A percentile compares a stretch with the other conserved stretches of the same genome.
Conservation (phyloP, 352 stramenopile species). For the Pythium myriotylum region DNA sequence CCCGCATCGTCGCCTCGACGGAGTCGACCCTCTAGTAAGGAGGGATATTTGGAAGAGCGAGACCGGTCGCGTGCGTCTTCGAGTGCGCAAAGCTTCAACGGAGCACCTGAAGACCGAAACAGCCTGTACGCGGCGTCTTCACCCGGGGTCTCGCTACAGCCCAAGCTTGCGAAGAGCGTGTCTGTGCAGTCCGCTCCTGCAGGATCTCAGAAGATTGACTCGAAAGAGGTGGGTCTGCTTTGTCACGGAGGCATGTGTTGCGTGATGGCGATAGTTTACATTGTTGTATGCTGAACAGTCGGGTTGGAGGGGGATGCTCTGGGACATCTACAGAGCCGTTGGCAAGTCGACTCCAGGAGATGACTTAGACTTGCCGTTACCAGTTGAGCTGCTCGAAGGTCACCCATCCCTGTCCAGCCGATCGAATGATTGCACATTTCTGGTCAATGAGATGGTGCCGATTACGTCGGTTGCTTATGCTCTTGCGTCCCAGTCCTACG, state of each 20-base stretch:
- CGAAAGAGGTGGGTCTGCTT: conserved; percentile 25
- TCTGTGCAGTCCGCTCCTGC: conserved; percentile 3
- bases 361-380: conserved; percentile 77
- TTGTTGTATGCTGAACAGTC: conserved; percentile 3
- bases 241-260: too few relatives aligned
- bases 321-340: conserved; percentile 68
- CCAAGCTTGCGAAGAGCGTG: conserved; percentile 7
- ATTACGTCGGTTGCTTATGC: conserved; percentile 96
- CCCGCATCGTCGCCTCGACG: conserved; percentile 43
- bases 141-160: not conserved
- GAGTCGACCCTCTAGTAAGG: conserved; percentile 11
- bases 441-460: conserved; percentile 93
- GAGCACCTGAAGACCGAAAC: not conserved
- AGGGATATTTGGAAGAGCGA: conserved; percentile 3
- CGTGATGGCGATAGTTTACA: too few relatives aligned
- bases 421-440: conserved; percentile 88
- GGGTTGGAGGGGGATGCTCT: conserved; percentile 66
- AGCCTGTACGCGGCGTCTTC: not conserved
- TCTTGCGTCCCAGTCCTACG: conserved; percentile 91
- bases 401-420: conserved; percentile 89
- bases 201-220: conserved; percentile 19
- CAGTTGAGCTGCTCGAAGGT: conserved; percentile 65
- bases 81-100: conserved; percentile 16
- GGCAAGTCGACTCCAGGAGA: conserved; percentile 60
- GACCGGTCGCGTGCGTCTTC: conserved; percentile 11